Conservation (phyloP, 306 rosid genomes). For the Vigna unguiculata region DNA sequence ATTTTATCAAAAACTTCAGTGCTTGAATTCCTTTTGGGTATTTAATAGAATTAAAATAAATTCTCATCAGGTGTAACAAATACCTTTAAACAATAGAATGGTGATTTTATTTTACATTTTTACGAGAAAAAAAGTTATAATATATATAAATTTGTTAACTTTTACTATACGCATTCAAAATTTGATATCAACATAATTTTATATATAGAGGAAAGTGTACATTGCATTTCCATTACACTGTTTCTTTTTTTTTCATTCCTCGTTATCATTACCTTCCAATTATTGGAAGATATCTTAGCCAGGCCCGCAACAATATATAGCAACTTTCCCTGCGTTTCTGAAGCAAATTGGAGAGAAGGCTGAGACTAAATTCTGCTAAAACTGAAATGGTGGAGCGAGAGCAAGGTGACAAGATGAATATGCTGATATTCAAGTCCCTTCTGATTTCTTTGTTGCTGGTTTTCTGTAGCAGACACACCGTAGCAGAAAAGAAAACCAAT, state of each 20-base stretch:
- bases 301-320: conserved; percentile 43
- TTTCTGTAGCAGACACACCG: conserved; percentile 35
- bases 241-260: background rate
- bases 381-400: conserved; percentile 28
- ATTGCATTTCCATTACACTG: too few species aligned
- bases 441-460: conserved; percentile 53
- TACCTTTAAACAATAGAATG: background rate
- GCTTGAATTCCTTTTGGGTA: background rate
- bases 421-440: conserved; percentile 49
- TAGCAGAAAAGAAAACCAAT: conserved; percentile 54
- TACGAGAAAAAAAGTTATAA: too few species aligned
- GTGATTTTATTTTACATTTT: background rate
- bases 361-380: background rate
- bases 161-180: too few species aligned
- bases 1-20: background rate
- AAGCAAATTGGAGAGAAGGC: conserved; percentile 38
- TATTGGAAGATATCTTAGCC: background rate
- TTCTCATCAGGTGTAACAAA: background rate
- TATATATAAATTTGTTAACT: too few species aligned
- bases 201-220: too few species aligned
- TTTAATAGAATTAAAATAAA: background rate
- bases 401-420: conserved; percentile 50
- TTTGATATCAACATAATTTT: too few species aligned
- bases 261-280: background rate
- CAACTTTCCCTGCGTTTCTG: conserved; percentile 36